Evolutionary conservation across 768 basidiomycete species (phyloP).

Genomic region (Mrakia frigida): DNA sequence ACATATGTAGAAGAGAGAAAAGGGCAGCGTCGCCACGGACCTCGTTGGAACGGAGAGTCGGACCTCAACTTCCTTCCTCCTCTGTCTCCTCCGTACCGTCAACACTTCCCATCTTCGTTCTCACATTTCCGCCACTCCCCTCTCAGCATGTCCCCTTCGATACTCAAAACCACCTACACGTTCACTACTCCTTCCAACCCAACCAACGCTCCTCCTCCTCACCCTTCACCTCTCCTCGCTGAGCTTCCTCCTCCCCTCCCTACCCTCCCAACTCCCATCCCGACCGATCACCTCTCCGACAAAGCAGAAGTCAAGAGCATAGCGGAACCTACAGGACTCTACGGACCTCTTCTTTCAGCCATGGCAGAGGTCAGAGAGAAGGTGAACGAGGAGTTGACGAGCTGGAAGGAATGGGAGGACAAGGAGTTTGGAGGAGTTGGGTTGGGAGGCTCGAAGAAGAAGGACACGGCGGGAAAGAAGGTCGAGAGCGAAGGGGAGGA

Average conservation of each 20-base stretch:
- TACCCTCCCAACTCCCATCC: conserved; percentile 17
- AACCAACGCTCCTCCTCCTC: neutral
- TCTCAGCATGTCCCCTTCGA: neutral
- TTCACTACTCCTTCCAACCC: neutral
- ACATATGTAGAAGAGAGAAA: too few species aligned
- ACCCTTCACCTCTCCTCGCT: neutral
- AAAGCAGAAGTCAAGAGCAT: conserved; percentile 30
- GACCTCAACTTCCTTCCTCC: too few species aligned
- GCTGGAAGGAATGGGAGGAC: conserved; percentile 33
- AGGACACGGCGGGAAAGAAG: neutral
- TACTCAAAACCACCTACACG: neutral
- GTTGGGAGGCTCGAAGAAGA: conserved; percentile 8
- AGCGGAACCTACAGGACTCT: conserved; percentile 26
- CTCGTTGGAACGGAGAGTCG: too few species aligned
- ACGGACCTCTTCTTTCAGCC: conserved; percentile 25
- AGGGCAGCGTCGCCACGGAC: too few species aligned
- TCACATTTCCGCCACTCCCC: neutral
- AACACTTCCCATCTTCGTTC: too few species aligned
- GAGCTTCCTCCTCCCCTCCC: conserved; percentile 18
- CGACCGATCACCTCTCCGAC: conserved; percentile 24
- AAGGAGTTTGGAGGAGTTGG: conserved; percentile 18
- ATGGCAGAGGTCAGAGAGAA: conserved; percentile 11
- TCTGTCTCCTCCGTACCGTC: too few species aligned
- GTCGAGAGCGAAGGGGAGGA: neutral
- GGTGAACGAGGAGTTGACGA: conserved; percentile 25